Percentiles rank a stretch among this genome's conserved stretches.
phyloP scores from a whole-genome alignment of 2,329 filamentous ascomycete species.

The Periconia sp. region DNA sequence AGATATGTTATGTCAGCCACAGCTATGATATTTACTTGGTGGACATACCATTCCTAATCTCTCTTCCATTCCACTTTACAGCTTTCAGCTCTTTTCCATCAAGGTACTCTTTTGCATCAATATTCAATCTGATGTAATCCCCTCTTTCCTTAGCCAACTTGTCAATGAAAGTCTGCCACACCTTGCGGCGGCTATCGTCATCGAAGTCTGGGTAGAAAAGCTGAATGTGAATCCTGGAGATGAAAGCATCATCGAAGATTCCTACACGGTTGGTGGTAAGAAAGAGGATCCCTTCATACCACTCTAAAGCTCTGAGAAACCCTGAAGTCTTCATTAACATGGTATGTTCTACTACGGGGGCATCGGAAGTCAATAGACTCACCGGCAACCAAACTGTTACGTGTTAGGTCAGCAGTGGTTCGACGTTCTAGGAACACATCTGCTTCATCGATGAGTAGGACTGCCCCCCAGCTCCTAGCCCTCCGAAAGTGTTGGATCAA shows the following conservation, averaged over 20 bases:
- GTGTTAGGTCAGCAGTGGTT: slow-evolving; percentile 18
- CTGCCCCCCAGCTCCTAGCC: slow-evolving; percentile 33
- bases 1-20: not conserved
- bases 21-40: not conserved
- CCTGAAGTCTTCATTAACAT: slow-evolving; percentile 2
- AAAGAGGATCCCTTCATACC: slow-evolving; percentile 49
- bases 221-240: slow-evolving; percentile 82
- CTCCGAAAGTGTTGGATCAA: slow-evolving; percentile 19
- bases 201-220: slow-evolving; percentile 64
- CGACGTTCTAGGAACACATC: slow-evolving; percentile 35
- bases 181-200: slow-evolving; percentile 14
- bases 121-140: slow-evolving; percentile 10
- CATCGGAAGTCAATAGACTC: not conserved
- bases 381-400: slow-evolving; percentile 18
- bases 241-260: slow-evolving; percentile 87
- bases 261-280: slow-evolving; percentile 37
- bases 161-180: slow-evolving; percentile 33
- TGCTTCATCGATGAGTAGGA: slow-evolving; percentile 58
- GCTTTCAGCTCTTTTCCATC: slow-evolving; percentile 16
- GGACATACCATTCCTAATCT: slow-evolving; percentile 39
- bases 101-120: slow-evolving; percentile 22
- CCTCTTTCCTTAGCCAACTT: slow-evolving; percentile 15
- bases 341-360: not conserved
- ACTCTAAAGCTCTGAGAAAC: slow-evolving; percentile 44
- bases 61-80: slow-evolving; percentile 35